Base-by-base conservation (phyloP, 1,139 yeast genomes). In the Yamadazyma buinensis region DNA sequence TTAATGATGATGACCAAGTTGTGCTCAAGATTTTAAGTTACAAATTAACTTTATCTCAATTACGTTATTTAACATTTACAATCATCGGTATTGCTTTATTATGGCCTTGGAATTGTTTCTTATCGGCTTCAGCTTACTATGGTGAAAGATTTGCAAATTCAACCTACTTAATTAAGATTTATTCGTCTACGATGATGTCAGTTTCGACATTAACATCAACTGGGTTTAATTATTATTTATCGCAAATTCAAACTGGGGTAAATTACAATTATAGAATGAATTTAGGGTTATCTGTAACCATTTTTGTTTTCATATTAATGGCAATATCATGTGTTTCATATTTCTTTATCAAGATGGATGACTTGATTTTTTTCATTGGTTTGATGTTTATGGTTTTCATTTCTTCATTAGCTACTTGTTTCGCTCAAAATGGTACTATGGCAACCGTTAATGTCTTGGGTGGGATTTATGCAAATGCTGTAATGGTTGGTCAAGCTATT, bases 101-200 rank as follows among this genome's bases (percentile, higher is more conserved):
- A 27, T 92, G 97, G 97, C 97, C 98, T 0, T 92, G 97, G 97
- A 92, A 92, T 64, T 80, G 95, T 46, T 82, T 88, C 47, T 62
- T 92, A 8, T 80, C 95, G 1, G 96, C 97, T 0, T 75, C 95
- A 0, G 84, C 85, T 4, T 88, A 85, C 57, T 87, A 87, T 53
- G 76, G 77, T 24, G 75, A 74, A 35, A 59, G 92, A 33, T 81
- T 90, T 42, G 63, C 67, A 15, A 69, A 67, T 23, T 60, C 72
- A 10, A 77, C 83, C 0, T 41, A 58, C 1, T 61, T 86, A 41
- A 72, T 80, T 10, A 74, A 72, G 41, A 69, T 75, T 29, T 86
- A 85, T 54, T 75, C 90, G 6, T 81, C 95, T 17, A 78, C 94
- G 0, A 84, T 90, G 83, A 92, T 92, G 97, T 72, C 90, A 1